Base-by-base conservation (phyloP, 306 rosid species). In the Senna siamea region DNA sequence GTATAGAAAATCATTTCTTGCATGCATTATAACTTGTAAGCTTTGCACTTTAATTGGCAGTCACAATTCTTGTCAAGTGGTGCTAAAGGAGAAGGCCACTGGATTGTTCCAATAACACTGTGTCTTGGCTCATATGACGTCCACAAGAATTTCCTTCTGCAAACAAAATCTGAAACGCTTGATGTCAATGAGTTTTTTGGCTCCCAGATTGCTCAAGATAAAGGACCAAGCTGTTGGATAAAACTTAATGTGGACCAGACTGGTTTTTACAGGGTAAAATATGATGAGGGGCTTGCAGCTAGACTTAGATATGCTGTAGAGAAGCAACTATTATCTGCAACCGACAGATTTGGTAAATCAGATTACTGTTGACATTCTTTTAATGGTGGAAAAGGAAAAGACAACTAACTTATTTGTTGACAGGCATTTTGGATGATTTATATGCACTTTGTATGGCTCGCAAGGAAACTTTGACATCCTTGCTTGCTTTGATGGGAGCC, bases 201-300 rank as follows among this genome's bases (percentile, higher is more conserved):
- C 41, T 73, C 82, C 55, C 37, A 7, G 11, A 50, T 41, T 79
- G 80, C 76, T 54, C 38, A 41, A 57, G 78, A 62, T 58, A 81
- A 34, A 69, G 67, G 77, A 47, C 46, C 8, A 20, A 59, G 74
- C 75, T 50, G 77, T 72, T 93, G 97, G 97, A 82, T 91, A 81
- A 93, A 93, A 79, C 79, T 93, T 78, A 91, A 93, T 81, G 96
- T 91, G 83, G 96, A 89, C 52, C 98, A 93, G 86, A 26, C 98
- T 79, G 98, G 98, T 76, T 91, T 93, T 78, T 93, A 93, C 84
- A 77, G 98, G 83, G 98, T 93, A 88, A 91, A 93, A 62, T 93
- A 93, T 79, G 97, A 93, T 38, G 91, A 81, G 72, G 67, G 69
- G 48, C 97, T 93, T 73, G 81, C 96, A 59, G 81, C 86, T 78